Base-by-base conservation (phyloP, 495 filamentous ascomycete species). In the Diplogelasinospora grovesii region DNA sequence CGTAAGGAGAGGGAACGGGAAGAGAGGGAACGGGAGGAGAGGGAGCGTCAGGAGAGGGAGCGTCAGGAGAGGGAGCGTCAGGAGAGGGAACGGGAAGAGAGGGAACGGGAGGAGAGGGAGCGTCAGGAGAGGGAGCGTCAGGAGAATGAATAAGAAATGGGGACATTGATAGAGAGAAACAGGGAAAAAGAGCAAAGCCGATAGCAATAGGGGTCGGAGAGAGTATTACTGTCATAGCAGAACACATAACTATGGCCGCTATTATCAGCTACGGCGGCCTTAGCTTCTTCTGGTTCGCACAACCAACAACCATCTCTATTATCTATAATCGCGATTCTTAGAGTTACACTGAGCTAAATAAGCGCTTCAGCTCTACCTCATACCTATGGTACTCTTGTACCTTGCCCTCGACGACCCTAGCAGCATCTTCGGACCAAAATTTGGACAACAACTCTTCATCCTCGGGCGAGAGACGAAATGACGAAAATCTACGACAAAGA, bases 401-500 rank as follows among this genome's bases (percentile, higher is more conserved):
- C 37, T 47, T 47, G 18, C 22, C 37, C 7, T 18, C 10, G 24
- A 41, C 25, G 7, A 47, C 38, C 9, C 24, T 15, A 5, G 13
- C 22, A 18, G 44, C 22, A 5, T 32, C 24, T 32, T 47, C 21
- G 22, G 31, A 47, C 44, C 44, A 47, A 13, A 49, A 56, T 43
- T 50, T 18, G 20, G 41, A 49, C 19, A 56, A 15, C 6, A 44
- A 45, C 36, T 39, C 35, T 26, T 45, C 43, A 20, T 27, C 31
- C 22, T 53, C 27, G 22, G 32, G 2, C 34, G 40, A 35, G 2
- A 44, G 21, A 44, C 5, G 25, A 46, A n/a, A n/a, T n/a, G n/a
- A n/a, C n/a, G 10, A 22, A 47, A 50, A 51, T 42, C 36, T 40
- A 22, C 50, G 57, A 26, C 37, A 32, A 13, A 61, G 37, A 45